Evolutionary conservation across 1,139 yeast genomes (phyloP).

Genomic region (Nakaseomyces uthaithaninus): DNA sequence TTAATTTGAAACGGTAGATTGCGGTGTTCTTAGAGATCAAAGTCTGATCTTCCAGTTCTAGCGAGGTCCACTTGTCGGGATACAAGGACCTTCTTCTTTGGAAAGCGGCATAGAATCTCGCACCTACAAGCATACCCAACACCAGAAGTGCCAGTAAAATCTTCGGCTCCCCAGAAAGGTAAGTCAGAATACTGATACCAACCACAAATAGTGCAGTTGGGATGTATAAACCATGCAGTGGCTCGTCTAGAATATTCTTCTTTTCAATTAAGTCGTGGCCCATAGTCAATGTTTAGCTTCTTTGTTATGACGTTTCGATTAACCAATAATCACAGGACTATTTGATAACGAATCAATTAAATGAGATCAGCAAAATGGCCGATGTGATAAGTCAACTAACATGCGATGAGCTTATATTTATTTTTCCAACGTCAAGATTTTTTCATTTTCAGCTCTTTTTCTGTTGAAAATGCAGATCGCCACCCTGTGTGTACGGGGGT

Average conservation of each 20-base stretch:
- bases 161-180: constrained; percentile 33
- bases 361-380: too few species aligned
- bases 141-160: constrained; percentile 39
- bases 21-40: constrained; percentile 61
- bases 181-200: constrained; percentile 53
- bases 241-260: constrained; percentile 45
- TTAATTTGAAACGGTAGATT: constrained; percentile 61
- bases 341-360: too few species aligned
- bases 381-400: too few species aligned
- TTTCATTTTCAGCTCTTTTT: constrained; percentile 5
- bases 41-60: constrained; percentile 66
- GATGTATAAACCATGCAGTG: constrained; percentile 65
- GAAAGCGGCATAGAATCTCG: constrained; percentile 44
- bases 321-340: not conserved
- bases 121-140: constrained; percentile 34
- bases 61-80: constrained; percentile 48
- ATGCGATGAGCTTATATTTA: constrained; percentile 7
- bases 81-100: constrained; percentile 40
- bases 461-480: not conserved
- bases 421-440: constrained; percentile 1
- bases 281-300: too few species aligned
- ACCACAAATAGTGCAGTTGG: constrained; percentile 54
- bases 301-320: not conserved
- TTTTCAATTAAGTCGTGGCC: constrained; percentile 30
- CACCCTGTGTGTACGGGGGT: too few species aligned